Conservation (phyloP, 176 grass and related monocot species). For the Poa annua region DNA sequence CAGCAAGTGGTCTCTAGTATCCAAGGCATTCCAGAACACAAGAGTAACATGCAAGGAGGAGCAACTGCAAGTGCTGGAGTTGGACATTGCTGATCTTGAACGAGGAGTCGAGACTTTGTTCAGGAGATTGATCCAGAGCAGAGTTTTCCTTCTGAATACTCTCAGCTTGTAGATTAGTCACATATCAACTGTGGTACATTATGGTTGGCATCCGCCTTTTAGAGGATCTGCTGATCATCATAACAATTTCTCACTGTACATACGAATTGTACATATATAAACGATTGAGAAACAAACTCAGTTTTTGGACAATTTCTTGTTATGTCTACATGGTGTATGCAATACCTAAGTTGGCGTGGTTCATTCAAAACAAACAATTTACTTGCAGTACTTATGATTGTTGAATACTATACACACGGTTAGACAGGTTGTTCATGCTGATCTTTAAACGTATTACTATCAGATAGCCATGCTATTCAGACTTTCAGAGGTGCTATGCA, state of each 20-base stretch:
- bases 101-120: slow-evolving; percentile 5
- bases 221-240: background rate
- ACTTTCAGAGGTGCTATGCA: background rate
- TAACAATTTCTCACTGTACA: background rate
- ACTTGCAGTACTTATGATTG: background rate
- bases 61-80: slow-evolving; percentile 36
- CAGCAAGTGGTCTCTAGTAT: slow-evolving; percentile 24
- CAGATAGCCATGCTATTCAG: slow-evolving; percentile 3
- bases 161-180: slow-evolving; percentile 21
- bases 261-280: background rate
- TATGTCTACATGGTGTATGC: background rate
- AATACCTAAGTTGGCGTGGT: background rate
- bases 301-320: background rate
- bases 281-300: background rate
- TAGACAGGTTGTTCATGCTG: background rate
- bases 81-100: slow-evolving; percentile 15
- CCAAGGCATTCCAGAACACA: slow-evolving; percentile 16
- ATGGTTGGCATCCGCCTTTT: slow-evolving; percentile 22
- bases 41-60: slow-evolving; percentile 6
- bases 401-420: background rate
- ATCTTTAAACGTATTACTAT: background rate
- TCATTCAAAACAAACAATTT: background rate
- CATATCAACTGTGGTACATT: background rate
- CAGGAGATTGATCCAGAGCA: slow-evolving; percentile 28
- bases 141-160: slow-evolving; percentile 42